Evolutionary conservation across 2,329 filamentous ascomycete species (phyloP), one percentile per base, ranked within the genome.

Genomic region (Blastomyces percursus): DNA sequence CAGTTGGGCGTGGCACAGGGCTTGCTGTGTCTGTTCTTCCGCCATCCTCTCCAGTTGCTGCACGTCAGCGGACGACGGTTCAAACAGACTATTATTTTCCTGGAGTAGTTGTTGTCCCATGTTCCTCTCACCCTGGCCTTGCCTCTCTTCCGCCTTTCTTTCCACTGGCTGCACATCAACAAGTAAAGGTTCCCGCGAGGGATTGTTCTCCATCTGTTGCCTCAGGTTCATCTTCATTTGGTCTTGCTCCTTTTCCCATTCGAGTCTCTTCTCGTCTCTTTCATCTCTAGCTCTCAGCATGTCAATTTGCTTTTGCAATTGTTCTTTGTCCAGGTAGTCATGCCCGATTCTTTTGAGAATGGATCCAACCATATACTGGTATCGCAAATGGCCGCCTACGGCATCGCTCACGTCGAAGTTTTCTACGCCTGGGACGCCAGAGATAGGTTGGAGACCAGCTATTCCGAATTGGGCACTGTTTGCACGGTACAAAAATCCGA

Each of bases 401-500:
- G 86, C 79, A 61, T 85, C 81, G 64, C 83, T 86, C 32, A 86
- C 82, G 66, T 89, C 80, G 61, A 88, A 77, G 67, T 89, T 91
- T 72, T 91, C 87, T 6, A 81, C 72, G 0, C 75, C 75, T 0
- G 72, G 67, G 2, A 79, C 71, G 16, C 71, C 82, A 63, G 85
- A 76, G 30, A 95, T 84, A 40, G 85, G 81, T 71, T 96, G 89
- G 1, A 97, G 78, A 0, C 92, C 93, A 0, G 91, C 91, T 51
- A 96, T 84, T 3, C 92, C 92, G 50, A 89, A 82, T 66, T 94
- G 88, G 35, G 96, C 83, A 63, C 87, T 91, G 50, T 89, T 91
- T 2, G 90, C 87, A 54, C 92, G 86, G 73, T 96, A 96, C 21
- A 96, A 79, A 71, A 96, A 93, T 0, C 86, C 91, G 0, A 96